A percentile compares a stretch with the other conserved stretches of the same genome.
Conservation (phyloP, 2,329 filamentous ascomycete genomes). For the Lecanosticta acicola region DNA sequence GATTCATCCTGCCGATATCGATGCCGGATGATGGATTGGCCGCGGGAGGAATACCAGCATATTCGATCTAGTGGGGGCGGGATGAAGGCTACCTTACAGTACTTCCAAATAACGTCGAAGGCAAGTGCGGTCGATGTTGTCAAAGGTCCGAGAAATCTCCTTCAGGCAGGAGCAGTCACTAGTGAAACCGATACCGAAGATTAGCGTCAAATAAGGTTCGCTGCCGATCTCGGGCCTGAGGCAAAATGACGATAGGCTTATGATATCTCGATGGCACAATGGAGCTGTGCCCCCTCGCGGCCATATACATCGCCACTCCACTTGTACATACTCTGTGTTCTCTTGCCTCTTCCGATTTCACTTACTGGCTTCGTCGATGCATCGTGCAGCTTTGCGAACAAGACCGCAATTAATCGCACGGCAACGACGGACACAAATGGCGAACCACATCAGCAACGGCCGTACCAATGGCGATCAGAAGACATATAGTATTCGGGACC, state of each 20-base stretch:
- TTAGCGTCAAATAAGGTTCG: not conserved
- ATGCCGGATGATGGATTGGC: not conserved
- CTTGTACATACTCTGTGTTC: slow-evolving; percentile 2
- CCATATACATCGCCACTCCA: slow-evolving; percentile 4
- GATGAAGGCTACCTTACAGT: too few relatives aligned
- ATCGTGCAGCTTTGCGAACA: slow-evolving; percentile 14
- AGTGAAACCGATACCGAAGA: not conserved
- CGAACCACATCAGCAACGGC: slow-evolving; percentile 37
- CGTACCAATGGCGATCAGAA: slow-evolving; percentile 22
- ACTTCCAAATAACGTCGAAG: too few relatives aligned
- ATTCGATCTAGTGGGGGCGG: not conserved
- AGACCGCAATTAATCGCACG: slow-evolving; percentile 16
- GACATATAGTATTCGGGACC: slow-evolving; percentile 41
- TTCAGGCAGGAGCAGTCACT: too few relatives aligned
- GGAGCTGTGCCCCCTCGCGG: too few relatives aligned
- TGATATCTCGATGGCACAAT: too few relatives aligned
- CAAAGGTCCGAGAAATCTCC: too few relatives aligned
- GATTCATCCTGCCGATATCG: slow-evolving; percentile 31
- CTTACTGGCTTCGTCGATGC: slow-evolving; percentile 12
- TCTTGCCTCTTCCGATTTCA: not conserved
- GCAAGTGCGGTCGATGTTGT: too few relatives aligned
- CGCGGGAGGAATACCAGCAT: not conserved
- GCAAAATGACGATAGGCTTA: not conserved
- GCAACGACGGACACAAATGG: slow-evolving; percentile 39
- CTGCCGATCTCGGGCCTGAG: too few relatives aligned